Evolutionary conservation across 805 yeast genomes (phyloP).

Genomic region (Priceomyces fermenticarens): DNA sequence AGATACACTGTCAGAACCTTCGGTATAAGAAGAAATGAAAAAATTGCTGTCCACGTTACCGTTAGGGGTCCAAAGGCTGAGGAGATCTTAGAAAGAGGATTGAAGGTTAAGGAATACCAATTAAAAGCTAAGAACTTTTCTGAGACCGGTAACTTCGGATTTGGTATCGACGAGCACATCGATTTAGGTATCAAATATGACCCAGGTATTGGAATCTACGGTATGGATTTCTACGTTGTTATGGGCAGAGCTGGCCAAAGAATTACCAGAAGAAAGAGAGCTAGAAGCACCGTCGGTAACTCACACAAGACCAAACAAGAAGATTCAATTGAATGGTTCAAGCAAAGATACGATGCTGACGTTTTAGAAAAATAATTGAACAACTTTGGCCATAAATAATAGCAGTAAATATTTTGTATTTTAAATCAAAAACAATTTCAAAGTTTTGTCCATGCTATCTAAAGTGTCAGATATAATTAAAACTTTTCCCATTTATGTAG

Average conservation of each 20-base stretch:
- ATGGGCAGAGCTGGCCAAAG: slow-evolving; percentile 99
- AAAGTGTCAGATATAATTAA: too few relatives aligned
- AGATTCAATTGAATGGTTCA: slow-evolving; percentile 98
- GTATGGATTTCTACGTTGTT: slow-evolving; percentile 99
- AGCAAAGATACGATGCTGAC: slow-evolving; percentile 99
- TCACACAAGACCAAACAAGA: slow-evolving; percentile 88
- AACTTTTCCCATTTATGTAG: not conserved
- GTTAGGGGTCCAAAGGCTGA: slow-evolving; percentile 95
- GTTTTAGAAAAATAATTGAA: slow-evolving; percentile 73
- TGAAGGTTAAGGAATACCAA: slow-evolving; percentile 99
- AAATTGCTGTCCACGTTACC: slow-evolving; percentile 98
- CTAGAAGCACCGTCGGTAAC: slow-evolving; percentile 84
- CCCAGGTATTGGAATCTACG: slow-evolving; percentile 99
- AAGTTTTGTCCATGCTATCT: not conserved
- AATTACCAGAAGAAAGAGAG: slow-evolving; percentile 98
- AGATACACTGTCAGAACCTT: slow-evolving; percentile 99
- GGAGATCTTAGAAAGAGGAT: slow-evolving; percentile 99
- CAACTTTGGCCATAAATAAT: slow-evolving; percentile 4
- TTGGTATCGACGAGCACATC: slow-evolving; percentile 99
- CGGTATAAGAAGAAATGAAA: slow-evolving; percentile 99
- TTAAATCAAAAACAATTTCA: slow-evolving; percentile 4
- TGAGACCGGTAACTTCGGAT: slow-evolving; percentile 99
- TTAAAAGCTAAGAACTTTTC: slow-evolving; percentile 93
- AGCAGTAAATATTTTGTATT: slow-evolving; percentile 6
- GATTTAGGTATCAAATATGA: slow-evolving; percentile 99